A percentile compares a stretch with the other conserved stretches of the same genome.
Conservation (phyloP, 805 yeast genomes). For the Candida nanaspora region DNA sequence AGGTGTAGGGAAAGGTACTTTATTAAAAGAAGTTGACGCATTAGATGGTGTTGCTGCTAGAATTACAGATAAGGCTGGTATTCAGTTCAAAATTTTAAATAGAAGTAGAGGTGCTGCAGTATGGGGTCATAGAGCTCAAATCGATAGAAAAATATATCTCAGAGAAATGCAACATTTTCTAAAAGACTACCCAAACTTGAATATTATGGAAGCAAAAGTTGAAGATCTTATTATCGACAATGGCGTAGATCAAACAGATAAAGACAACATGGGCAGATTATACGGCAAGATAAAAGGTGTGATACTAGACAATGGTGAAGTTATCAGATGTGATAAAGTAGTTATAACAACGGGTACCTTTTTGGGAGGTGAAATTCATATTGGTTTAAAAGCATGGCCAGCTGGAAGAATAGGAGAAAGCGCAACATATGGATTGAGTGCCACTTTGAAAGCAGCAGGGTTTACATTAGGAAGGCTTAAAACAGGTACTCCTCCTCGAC, state of each 20-base stretch:
- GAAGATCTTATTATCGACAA: slow-evolving; percentile 70
- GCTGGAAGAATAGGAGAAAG: slow-evolving; percentile 93
- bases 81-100: slow-evolving; percentile 82
- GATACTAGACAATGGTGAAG: slow-evolving; percentile 56
- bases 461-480: slow-evolving; percentile 83
- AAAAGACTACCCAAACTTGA: slow-evolving; percentile 45
- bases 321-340: slow-evolving; percentile 57
- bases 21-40: slow-evolving; percentile 90
- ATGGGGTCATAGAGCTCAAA: slow-evolving; percentile 98
- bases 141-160: slow-evolving; percentile 76
- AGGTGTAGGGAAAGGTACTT: slow-evolving; percentile 95
- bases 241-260: slow-evolving; percentile 10
- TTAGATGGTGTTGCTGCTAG: slow-evolving; percentile 85
- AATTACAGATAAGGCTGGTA: slow-evolving; percentile 89
- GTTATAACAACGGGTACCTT: slow-evolving; percentile 96
- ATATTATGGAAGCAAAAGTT: slow-evolving; percentile 66
- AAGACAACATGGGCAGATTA: slow-evolving; percentile 30
- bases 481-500: slow-evolving; percentile 96
- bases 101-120: slow-evolving; percentile 91
- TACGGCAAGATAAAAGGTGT: slow-evolving; percentile 60
- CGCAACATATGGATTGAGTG: slow-evolving; percentile 84
- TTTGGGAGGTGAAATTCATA: slow-evolving; percentile 88
- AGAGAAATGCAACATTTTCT: slow-evolving; percentile 71
- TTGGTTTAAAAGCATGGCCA: slow-evolving; percentile 73
- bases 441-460: slow-evolving; percentile 69